Evolutionary conservation across 2,329 filamentous ascomycete species (phyloP), one percentile per base, ranked within the genome.

Genomic region (Pestalotiopsis fici): DNA sequence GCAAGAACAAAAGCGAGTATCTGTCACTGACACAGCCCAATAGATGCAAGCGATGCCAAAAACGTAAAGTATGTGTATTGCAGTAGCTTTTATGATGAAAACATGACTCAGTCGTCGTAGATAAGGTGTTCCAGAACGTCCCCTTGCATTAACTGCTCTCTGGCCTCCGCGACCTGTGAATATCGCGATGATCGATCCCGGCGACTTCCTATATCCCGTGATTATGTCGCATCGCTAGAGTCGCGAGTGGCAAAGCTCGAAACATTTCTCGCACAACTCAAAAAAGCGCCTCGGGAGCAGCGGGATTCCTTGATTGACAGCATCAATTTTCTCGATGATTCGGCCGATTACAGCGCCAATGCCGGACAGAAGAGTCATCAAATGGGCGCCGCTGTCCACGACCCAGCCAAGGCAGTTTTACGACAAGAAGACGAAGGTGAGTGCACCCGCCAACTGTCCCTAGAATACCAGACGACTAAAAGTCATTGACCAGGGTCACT

Each of bases 261-360:
- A n/a, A 55, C 54, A 21, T 55, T 71, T 27, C 55, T 72, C 5
- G 64, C 43, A 7, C 50, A 62, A 61, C 69, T 83, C 78, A 31
- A 83, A 71, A 65, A 81, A 73, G 47, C 80, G 74, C 23, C 73
- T 70, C 6, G 69, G 57, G 28, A 71, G 66, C 39, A 70, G 71
- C 27, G 75, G 72, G 50, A 81, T 66, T 25, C 76, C 72, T 5
- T 74, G 72, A 35, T 76, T 71, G 28, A 78, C 78, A 63, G 80
- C 69, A 39, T 76, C 69, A 54, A 77, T 72, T 60, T 50, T 50
- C 43, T 81, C 71, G 37, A 81, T 71, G 54, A 81, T 31, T 68
- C 25, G 15, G 25, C 28, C 25, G 25, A 59, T 15, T 59, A 28
- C 23, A 59, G 15, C 7, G 21, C 55, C 25, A n/a, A 27, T 12